phyloP scores from a whole-genome alignment of 345 rosid species.

The Gossypium thurberi region DNA sequence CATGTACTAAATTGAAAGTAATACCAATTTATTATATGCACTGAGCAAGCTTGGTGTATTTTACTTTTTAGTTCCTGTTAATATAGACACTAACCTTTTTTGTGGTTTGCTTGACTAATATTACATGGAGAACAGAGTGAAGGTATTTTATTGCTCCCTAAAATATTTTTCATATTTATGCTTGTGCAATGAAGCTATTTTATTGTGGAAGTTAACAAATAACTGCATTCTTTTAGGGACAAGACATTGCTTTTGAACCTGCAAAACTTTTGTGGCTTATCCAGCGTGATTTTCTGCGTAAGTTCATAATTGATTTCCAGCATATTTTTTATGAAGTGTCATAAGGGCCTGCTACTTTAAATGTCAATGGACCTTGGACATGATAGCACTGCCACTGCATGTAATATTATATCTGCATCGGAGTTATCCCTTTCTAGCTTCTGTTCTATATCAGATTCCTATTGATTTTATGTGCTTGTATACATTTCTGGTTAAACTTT shows the following conservation, averaged over 20 bases:
- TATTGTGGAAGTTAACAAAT: constrained; percentile 17
- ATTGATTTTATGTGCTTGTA: neutral
- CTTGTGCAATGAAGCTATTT: constrained; percentile 9
- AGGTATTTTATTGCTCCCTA: constrained; percentile 48
- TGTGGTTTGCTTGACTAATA: constrained; percentile 29
- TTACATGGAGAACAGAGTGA: constrained; percentile 57
- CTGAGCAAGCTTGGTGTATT: neutral
- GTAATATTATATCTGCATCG: neutral
- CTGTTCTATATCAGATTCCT: neutral
- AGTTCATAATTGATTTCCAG: constrained; percentile 26
- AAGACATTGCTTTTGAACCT: constrained; percentile 98
- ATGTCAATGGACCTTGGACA: neutral
- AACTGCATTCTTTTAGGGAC: constrained; percentile 53
- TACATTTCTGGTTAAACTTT: neutral
- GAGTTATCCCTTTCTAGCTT: neutral
- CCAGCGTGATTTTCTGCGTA: constrained; percentile 99
- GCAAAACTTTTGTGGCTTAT: constrained; percentile 98
- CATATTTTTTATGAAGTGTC: neutral
- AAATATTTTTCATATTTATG: constrained; percentile 12
- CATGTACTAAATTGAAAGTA: constrained; percentile 9
- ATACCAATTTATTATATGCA: constrained; percentile 4
- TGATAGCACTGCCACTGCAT: neutral
- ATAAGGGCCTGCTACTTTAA: constrained; percentile 8
- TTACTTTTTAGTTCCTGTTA: neutral
- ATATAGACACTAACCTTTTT: constrained; percentile 37